Conservation (phyloP, 2,329 filamentous ascomycete genomes). For the Fusarium newnesense region DNA sequence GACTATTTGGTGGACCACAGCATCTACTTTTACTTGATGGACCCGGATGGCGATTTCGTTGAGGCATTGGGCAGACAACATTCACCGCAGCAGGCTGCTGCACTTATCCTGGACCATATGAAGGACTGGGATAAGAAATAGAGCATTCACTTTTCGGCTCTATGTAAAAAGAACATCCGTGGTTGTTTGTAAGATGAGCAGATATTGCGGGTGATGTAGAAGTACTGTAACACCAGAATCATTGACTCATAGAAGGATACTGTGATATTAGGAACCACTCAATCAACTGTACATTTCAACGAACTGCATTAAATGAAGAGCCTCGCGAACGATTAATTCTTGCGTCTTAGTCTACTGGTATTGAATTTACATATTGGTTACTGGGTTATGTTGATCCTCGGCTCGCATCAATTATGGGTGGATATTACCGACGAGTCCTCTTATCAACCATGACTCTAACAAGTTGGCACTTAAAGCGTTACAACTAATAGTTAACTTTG, state of each 20-base stretch:
- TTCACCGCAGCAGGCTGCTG: slow-evolving; percentile 85
- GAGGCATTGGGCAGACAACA: slow-evolving; percentile 96
- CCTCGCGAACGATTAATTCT: not conserved
- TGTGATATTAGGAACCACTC: slow-evolving; percentile 42
- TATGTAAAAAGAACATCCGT: slow-evolving; percentile 15
- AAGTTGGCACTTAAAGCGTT: slow-evolving; percentile 1
- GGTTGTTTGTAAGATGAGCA: slow-evolving; percentile 33
- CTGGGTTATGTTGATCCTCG: slow-evolving; percentile 27
- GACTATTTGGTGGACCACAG: slow-evolving; percentile 99
- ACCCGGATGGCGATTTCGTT: slow-evolving; percentile 97
- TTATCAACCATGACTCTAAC: slow-evolving; percentile 35
- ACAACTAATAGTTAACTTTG: not conserved
- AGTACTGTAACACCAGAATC: slow-evolving; percentile 42
- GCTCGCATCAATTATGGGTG: slow-evolving; percentile 34
- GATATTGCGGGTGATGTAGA: slow-evolving; percentile 38
- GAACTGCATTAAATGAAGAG: not conserved
- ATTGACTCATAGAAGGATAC: slow-evolving; percentile 38
- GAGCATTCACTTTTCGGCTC: not conserved
- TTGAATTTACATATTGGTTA: not conserved
- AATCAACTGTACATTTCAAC: slow-evolving; percentile 42
- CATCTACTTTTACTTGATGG: slow-evolving; percentile 99
- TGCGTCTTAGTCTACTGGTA: not conserved
- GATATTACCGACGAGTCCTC: slow-evolving; percentile 37
- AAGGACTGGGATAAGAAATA: slow-evolving; percentile 62
- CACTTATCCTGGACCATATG: slow-evolving; percentile 87